Evolutionary conservation across 2,329 filamentous ascomycete genomes (phyloP), one percentile per base, ranked within the genome.

Genomic region (Lachnellula suecica): DNA sequence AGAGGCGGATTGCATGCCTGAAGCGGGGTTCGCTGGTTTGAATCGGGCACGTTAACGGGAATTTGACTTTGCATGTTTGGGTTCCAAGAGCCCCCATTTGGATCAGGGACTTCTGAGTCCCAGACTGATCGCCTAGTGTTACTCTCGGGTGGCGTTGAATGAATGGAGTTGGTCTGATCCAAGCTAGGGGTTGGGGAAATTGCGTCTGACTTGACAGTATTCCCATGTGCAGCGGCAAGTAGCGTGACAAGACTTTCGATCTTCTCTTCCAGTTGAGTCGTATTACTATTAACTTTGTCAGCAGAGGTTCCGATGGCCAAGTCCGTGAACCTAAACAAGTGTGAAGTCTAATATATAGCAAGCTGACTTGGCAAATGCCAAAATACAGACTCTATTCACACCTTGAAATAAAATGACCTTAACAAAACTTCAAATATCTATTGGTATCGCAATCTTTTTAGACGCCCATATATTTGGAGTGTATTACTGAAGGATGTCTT

Each of bases 231-330:
- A 9, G 38, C 51, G 10, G 59, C 55, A n/a, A 63, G 54, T 4
- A 63, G 52, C 7, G 51, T 52, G 9, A 61, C 61, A 6, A 63
- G 53, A 49, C 53, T 60, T 23, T 63, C 56, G 8, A 63, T 63
- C 22, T 58, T 57, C 29, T 59, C 51, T n/a, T 61, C 59, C 29
- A 61, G 43, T 41, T 57, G 47, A 15, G 57, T 51, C n/a, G 52
- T 57, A 37, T 47, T 58, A 4, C 57, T 59, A 42, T 17, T 17
- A 10, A 10, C 15, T 48, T 38, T 27, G 44, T 44, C 17, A 43
- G 20, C 37, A 47, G 31, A n/a, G n/a, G n/a, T n/a, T n/a, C n/a
- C n/a, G n/a, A n/a, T n/a, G n/a, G n/a, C n/a, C n/a, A n/a, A n/a
- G n/a, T n/a, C n/a, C n/a, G n/a, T n/a, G n/a, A n/a, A n/a, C n/a